Evolutionary conservation across 139 green algal genomes (phyloP), one percentile per base, ranked within the genome.

Genomic region (Tetraselmis striata): DNA sequence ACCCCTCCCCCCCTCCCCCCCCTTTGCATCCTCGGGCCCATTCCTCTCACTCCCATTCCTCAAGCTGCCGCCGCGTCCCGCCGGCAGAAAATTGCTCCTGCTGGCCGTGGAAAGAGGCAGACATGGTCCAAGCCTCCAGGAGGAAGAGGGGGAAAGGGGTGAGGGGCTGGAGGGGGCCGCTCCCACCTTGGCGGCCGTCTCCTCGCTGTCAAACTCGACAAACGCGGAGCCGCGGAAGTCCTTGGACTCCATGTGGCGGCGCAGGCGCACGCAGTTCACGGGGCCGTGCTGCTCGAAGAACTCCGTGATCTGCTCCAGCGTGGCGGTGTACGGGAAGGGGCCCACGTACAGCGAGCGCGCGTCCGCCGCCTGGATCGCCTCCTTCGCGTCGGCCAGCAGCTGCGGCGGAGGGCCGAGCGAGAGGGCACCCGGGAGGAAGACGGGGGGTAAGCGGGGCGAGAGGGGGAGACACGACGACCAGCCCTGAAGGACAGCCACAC

Each of bases 201-300:
- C 92, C 30, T 77, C 29, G 75, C 25, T 83, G 1, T 23, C 81
- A 86, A 96, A 94, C 90, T 95, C 95, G 25, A 96, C 86, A 84
- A 97, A 97, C 18, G 94, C 87, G 23, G 83, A 90, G 45, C 95
- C 95, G 80, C 91, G 93, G 89, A 98, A 98, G 59, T 92, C 89
- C 85, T 96, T 98, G 87, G 59, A 85, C 30, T 26, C 45, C 23
- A 88, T 1, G 86, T 96, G 92, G 79, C 94, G 91, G 1, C 95
- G 89, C 90, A 98, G 85, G 80, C 92, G 90, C 78, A 97, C 89
- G 80, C 84, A 89, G 67, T 90, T 92, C 1, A 95, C 87, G 28
- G 83, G 29, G 0, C 58, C 83, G 30, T 86, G 27, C 31, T 25
- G 22, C 22, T 25, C 27, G 80, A 96, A 94, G 84, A 93, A 94